Conservation (phyloP, 306 rosid genomes). For the Prunus mume region DNA sequence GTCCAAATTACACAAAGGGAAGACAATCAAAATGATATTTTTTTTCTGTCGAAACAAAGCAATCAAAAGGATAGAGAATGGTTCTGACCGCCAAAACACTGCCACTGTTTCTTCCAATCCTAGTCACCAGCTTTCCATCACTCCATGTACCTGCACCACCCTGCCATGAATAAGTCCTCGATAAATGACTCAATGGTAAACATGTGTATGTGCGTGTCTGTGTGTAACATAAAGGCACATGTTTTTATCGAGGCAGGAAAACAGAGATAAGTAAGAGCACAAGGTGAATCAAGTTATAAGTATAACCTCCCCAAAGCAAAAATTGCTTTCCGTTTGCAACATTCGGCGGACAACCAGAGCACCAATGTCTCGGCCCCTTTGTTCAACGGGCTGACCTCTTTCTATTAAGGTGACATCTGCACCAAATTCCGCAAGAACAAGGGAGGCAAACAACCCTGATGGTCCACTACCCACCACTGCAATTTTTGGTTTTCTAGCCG, state of each 20-base stretch:
- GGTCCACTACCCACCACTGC: conserved; percentile 94
- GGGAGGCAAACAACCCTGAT: conserved; percentile 84
- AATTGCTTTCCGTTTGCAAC: conserved; percentile 79
- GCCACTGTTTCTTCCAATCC: conserved; percentile 93
- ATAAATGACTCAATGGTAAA: conserved; percentile 46
- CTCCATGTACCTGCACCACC: conserved; percentile 99
- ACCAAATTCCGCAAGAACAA: conserved; percentile 90
- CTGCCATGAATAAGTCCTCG: conserved; percentile 92
- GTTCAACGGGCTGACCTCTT: conserved; percentile 97
- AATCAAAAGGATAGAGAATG: not conserved
- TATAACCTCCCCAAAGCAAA: conserved; percentile 97
- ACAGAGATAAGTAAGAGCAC: conserved; percentile 16
- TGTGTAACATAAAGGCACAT: conserved; percentile 11
- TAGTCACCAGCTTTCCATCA: conserved; percentile 93
- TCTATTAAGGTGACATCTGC: conserved; percentile 93
- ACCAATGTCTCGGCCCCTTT: conserved; percentile 93
- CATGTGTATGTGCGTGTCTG: too few species aligned
- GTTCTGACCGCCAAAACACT: conserved; percentile 79
- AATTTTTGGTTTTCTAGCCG: conserved; percentile 60
- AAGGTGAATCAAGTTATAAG: conserved; percentile 31
- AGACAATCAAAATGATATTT: not conserved
- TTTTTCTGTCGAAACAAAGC: too few species aligned
- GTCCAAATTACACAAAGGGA: not conserved
- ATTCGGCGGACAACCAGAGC: conserved; percentile 71
- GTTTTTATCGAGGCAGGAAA: not conserved